Evolutionary conservation across 2,329 filamentous ascomycete genomes (phyloP), one percentile per base, ranked within the genome.

Genomic region (Pseudogymnoascus sp.): DNA sequence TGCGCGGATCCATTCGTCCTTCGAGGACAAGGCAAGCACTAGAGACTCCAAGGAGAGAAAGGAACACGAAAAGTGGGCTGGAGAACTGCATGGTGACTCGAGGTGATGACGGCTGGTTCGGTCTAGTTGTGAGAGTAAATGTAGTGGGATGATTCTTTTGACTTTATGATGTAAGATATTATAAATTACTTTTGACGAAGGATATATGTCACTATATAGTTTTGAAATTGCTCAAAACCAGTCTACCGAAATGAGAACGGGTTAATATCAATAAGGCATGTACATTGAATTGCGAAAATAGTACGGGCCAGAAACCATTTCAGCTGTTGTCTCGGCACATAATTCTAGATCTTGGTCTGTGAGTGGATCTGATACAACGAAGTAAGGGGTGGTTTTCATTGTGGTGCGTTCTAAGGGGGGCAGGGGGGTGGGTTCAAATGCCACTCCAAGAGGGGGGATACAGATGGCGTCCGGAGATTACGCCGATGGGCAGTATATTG

Each of bases 31-130:
- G n/a, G 9, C 47, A 54, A 14, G 47, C 47, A 20, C 16, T 54
- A 4, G 47, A 54, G 3, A 54, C 9, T 6, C n/a, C 28, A 1
- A 54, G 28, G 47, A 54, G 47, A 3, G 47, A 54, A 4, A 32
- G 16, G 18, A 54, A 32, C n/a, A 18, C 47, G 8, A 32, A 32
- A 20, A 54, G 28, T 20, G 16, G 47, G 14, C 20, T 16, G 16
- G 18, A 54, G 25, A 54, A 28, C 28, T 54, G 47, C 47, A 54
- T 54, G 28, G 47, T 54, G 28, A 54, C 47, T 54, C 38, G n/a
- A 20, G 11, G 28, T 32, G 47, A 9, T 32, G 4, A 22, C 22
- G 28, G 16, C n/a, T 32, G 47, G 18, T 14, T 32, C 20, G 47
- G 28, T 32, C 28, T 18, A 6, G 28, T 54, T 32, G 43, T 2